Evolutionary conservation across 371 early-diverging fungal species (phyloP).

Genomic region (Syncephalastrum monosporum): DNA sequence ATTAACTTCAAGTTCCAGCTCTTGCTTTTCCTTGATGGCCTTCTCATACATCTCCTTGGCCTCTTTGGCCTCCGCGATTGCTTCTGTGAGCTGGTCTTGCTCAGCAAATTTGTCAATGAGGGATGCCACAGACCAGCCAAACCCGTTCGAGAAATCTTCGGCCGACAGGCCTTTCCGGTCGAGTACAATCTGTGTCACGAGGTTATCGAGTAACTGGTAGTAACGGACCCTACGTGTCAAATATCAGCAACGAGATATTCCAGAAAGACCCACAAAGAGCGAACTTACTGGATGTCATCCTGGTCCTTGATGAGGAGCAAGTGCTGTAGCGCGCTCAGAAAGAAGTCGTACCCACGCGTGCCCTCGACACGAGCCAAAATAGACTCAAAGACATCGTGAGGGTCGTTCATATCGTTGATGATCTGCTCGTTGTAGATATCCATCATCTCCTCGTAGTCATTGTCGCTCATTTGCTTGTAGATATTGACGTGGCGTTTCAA

Average conservation of each 20-base stretch:
- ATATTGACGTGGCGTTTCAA: conserved; percentile 75
- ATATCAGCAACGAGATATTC: background rate
- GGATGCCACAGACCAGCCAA: conserved; percentile 67
- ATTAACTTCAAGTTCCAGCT: conserved; percentile 73
- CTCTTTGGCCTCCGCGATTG: conserved; percentile 71
- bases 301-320: conserved; percentile 73
- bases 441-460: conserved; percentile 75
- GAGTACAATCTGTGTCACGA: conserved; percentile 80
- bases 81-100: conserved; percentile 71
- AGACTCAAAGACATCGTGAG: conserved; percentile 75
- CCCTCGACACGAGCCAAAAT: conserved; percentile 72
- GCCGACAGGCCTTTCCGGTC: conserved; percentile 69
- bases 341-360: conserved; percentile 74
- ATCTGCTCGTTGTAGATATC: conserved; percentile 77
- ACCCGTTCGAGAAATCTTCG: conserved; percentile 51
- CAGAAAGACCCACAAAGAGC: background rate
- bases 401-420: conserved; percentile 78
- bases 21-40: conserved; percentile 54
- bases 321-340: conserved; percentile 77
- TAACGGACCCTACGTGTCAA: conserved; percentile 57
- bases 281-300: conserved; percentile 47
- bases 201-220: conserved; percentile 76
- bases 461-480: conserved; percentile 74
- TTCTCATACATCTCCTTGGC: conserved; percentile 49
- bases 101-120: conserved; percentile 79